Percentiles rank a stretch among this genome's conserved stretches.
Conservation (phyloP, 768 basidiomycete genomes). For the Lactarius sp. region DNA sequence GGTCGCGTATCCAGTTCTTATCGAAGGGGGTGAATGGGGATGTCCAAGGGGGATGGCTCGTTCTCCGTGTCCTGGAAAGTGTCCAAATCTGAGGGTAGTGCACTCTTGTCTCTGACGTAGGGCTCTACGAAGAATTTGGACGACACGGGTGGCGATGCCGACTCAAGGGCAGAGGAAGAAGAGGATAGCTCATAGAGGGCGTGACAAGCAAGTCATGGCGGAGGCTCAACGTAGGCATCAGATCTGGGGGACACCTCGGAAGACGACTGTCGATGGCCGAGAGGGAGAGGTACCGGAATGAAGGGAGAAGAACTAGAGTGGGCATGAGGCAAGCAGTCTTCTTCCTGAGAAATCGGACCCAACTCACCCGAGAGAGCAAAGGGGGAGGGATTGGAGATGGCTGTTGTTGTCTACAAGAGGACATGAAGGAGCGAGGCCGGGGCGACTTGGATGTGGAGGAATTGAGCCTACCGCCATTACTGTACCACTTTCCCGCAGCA, state of each 20-base stretch:
- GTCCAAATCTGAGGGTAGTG: neutral
- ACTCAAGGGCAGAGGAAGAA: conserved; percentile 30
- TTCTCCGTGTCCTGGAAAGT: neutral
- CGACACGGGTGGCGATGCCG: conserved; percentile 27
- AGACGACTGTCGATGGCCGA: neutral
- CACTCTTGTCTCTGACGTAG: neutral
- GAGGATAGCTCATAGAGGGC: conserved; percentile 30
- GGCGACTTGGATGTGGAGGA: conserved; percentile 34
- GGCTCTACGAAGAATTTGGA: conserved; percentile 21
- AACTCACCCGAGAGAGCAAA: conserved; percentile 16
- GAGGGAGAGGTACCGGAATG: conserved; percentile 3
- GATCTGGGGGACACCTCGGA: conserved; percentile 1
- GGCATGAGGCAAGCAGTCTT: conserved; percentile 7
- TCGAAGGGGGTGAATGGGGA: neutral
- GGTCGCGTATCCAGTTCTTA: neutral
- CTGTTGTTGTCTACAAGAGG: conserved; percentile 24
- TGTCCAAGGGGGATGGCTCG: neutral
- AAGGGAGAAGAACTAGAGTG: neutral
- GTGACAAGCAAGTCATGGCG: conserved; percentile 19
- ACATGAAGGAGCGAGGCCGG: conserved; percentile 29
- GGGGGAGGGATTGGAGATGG: conserved; percentile 29
- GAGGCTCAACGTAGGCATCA: neutral
- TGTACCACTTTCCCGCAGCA: too few relatives aligned
- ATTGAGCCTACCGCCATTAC: too few relatives aligned
- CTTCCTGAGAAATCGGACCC: conserved; percentile 17